These are phyloP conservation scores for Candida insectorum DNA, from an alignment of 805 yeast species.

Conservation along the genomic window DNA sequence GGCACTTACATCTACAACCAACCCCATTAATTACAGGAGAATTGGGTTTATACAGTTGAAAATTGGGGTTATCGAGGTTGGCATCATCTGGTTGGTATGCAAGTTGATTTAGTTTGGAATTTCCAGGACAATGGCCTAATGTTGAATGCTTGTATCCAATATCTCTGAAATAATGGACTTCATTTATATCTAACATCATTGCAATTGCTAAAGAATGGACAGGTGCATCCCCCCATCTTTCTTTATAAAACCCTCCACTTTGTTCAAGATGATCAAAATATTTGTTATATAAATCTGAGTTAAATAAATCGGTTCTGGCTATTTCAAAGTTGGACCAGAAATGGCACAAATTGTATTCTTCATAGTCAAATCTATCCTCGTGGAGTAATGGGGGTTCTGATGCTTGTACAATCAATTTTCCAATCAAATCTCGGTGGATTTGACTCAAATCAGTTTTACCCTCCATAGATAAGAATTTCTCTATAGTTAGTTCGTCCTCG, in stretches of 20 bases:
- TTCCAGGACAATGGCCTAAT: conserved; percentile 78
- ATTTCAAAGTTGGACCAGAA: conserved; percentile 95
- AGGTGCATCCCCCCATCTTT: conserved; percentile 98
- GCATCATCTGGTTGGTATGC: conserved; percentile 34
- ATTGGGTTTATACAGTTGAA: conserved; percentile 26
- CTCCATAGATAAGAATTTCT: conserved; percentile 17
- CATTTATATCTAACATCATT: conserved; percentile 61
- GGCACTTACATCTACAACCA: conserved; percentile 89
- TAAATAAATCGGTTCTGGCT: conserved; percentile 75
- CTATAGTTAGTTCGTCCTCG: conserved; percentile 24
- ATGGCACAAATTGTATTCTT: conserved; percentile 76
- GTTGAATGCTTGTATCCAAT: conserved; percentile 85
- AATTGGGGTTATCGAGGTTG: conserved; percentile 16
- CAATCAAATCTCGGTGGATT: conserved; percentile 26
- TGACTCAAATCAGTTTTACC: conserved; percentile 21
- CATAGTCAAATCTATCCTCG: conserved; percentile 61
- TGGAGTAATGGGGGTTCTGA: conserved; percentile 22
- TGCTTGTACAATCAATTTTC: conserved; percentile 37
- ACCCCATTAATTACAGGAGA: conserved; percentile 44
- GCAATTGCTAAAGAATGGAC: conserved; percentile 86
- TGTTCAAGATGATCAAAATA: conserved; percentile 69
- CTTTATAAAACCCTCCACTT: conserved; percentile 81
- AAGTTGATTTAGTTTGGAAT: conserved; percentile 48
- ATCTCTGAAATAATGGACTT: conserved; percentile 88
- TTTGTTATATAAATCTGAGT: conserved; percentile 57